These are phyloP conservation scores for Venustampulla echinocandica DNA, from an alignment of 495 filamentous ascomycete genomes.

Conservation along the genomic window DNA sequence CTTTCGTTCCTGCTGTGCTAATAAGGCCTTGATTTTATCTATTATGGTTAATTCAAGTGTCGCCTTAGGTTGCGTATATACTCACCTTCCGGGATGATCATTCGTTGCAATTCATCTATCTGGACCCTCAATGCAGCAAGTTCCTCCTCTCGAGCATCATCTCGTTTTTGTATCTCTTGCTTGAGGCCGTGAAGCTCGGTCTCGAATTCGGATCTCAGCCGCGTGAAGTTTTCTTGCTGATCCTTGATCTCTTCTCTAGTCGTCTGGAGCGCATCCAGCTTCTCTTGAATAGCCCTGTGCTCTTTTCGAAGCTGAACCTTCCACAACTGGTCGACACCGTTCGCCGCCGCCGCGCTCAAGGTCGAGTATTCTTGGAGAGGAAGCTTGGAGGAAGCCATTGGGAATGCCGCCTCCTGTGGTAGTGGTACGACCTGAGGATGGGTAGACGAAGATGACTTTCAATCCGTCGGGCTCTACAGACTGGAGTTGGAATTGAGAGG, in stretches of 20 bases:
- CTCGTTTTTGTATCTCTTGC: background rate
- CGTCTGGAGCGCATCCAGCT: background rate
- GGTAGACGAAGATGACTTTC: no score
- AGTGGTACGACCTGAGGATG: no score
- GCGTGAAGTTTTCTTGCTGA: background rate
- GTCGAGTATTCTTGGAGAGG: background rate
- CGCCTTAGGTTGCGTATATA: no score
- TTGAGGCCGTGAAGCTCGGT: slow-evolving; percentile 1
- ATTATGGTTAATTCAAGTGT: no score
- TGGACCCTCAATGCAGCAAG: slow-evolving; percentile 2
- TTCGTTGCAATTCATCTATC: background rate
- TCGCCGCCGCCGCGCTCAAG: background rate
- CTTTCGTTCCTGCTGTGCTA: no score
- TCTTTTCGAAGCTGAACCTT: slow-evolving; percentile 20
- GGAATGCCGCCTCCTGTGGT: no score
- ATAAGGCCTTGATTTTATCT: no score
- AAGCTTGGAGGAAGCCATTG: no score
- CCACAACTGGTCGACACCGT: slow-evolving; percentile 12
- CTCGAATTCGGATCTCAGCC: slow-evolving; percentile 7
- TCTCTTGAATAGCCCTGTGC: slow-evolving; percentile 11
- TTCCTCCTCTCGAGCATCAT: background rate
- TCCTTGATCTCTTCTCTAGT: background rate
- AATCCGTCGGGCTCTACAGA: no score
- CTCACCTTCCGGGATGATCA: background rate
- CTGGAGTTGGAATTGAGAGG: no score